phyloP scores from a whole-genome alignment of 768 basidiomycete genomes.

The Auricularia auricula-judae region DNA sequence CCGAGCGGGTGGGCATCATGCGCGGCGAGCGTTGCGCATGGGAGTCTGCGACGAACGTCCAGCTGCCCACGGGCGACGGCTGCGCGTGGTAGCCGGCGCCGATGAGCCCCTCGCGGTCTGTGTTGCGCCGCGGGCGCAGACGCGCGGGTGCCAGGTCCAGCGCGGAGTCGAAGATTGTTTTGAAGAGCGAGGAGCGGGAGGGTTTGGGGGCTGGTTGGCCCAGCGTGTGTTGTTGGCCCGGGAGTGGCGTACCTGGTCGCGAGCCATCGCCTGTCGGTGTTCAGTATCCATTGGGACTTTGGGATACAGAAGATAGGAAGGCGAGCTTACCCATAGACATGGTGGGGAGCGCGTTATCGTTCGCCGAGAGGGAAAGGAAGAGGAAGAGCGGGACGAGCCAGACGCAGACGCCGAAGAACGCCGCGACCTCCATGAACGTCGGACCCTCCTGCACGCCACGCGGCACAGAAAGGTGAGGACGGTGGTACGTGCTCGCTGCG shows the following conservation, averaged over 20 bases:
- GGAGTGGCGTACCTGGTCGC: slow-evolving; percentile 12
- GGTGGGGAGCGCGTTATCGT: slow-evolving; percentile 87
- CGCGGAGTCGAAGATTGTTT: background rate
- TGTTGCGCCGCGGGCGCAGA: background rate
- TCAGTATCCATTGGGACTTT: background rate
- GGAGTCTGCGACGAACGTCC: background rate
- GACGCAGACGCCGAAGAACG: slow-evolving; percentile 78
- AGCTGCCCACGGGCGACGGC: background rate
- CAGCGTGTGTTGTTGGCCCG: slow-evolving; percentile 10
- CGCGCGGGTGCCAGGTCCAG: background rate
- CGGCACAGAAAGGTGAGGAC: slow-evolving; percentile 21
- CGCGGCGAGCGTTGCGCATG: background rate
- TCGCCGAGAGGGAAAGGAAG: slow-evolving; percentile 91
- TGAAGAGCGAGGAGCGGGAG: slow-evolving; percentile 27
- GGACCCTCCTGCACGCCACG: slow-evolving; percentile 17
- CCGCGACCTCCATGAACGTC: slow-evolving; percentile 62
- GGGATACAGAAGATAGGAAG: background rate
- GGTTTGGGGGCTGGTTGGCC: slow-evolving; percentile 46
- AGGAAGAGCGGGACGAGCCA: slow-evolving; percentile 87
- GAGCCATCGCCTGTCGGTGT: slow-evolving; percentile 5
- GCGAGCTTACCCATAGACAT: slow-evolving; percentile 34
- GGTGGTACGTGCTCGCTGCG: slow-evolving; percentile 31
- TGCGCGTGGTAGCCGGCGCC: background rate
- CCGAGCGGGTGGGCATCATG: background rate
- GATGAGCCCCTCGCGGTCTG: background rate